phyloP scores from a whole-genome alignment of 1,284 basidiomycete genomes.

The Wallemia hederae region DNA sequence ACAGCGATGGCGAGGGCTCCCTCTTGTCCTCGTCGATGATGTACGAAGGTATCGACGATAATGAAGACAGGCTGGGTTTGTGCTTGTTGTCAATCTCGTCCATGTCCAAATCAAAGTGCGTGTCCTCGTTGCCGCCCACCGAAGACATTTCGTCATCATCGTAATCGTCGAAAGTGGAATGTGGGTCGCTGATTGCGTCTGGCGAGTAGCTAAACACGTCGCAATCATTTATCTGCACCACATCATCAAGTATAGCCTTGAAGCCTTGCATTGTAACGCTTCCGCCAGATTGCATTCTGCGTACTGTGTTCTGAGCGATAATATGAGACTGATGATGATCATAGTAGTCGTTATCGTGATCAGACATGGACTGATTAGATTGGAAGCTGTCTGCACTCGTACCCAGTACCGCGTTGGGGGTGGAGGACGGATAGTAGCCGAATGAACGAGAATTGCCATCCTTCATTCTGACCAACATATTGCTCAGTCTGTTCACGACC shows the following conservation, averaged over 20 bases:
- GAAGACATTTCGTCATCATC: slow-evolving; percentile 16
- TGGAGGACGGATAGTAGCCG: slow-evolving; percentile 29
- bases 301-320: slow-evolving; percentile 18
- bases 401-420: slow-evolving; percentile 4
- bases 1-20: neutral
- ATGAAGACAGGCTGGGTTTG: neutral
- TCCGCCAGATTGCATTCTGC: slow-evolving; percentile 14
- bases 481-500: slow-evolving; percentile 50
- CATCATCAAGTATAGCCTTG: slow-evolving; percentile 61
- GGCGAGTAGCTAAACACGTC: slow-evolving; percentile 88
- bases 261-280: slow-evolving; percentile 43
- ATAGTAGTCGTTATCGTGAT: slow-evolving; percentile 1
- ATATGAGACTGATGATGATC: slow-evolving; percentile 16
- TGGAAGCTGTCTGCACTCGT: slow-evolving; percentile 5
- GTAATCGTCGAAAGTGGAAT: slow-evolving; percentile 51
- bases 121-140: slow-evolving; percentile 10
- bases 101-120: slow-evolving; percentile 12
- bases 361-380: neutral
- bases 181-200: slow-evolving; percentile 80
- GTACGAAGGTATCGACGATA: slow-evolving; percentile 4
- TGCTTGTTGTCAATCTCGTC: slow-evolving; percentile 6
- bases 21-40: slow-evolving; percentile 6
- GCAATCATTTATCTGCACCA: slow-evolving; percentile 67
- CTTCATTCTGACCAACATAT: slow-evolving; percentile 35
- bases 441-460: slow-evolving; percentile 20